phyloP scores from a whole-genome alignment of 2,329 filamentous ascomycete species.

The Penicillium rolfsii region DNA sequence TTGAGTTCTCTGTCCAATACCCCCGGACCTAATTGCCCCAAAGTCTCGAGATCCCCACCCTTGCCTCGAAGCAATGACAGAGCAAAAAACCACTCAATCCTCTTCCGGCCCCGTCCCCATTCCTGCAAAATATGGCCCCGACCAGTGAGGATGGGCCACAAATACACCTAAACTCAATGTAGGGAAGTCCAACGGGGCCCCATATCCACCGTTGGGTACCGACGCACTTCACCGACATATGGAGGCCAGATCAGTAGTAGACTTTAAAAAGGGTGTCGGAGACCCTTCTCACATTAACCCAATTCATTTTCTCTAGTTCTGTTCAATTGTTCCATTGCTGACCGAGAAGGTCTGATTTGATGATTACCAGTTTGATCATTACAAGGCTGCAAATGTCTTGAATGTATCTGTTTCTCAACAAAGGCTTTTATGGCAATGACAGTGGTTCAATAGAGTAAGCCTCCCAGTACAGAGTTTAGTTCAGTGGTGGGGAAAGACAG shows the following conservation, averaged over 20 bases:
- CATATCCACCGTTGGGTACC: conserved; percentile 25
- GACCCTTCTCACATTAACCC: neutral
- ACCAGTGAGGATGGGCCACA: conserved; percentile 19
- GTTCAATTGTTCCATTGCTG: neutral
- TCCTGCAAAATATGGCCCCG: conserved; percentile 4
- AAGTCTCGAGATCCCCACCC: too few relatives aligned
- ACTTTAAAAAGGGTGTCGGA: conserved; percentile 10
- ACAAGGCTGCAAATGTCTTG: neutral
- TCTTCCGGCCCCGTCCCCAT: conserved; percentile 4
- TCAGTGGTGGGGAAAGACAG: neutral
- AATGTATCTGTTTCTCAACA: conserved; percentile 1
- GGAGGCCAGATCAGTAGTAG: neutral
- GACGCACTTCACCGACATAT: conserved; percentile 15
- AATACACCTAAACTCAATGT: conserved; percentile 13
- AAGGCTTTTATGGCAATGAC: conserved; percentile 5
- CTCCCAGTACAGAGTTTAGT: conserved; percentile 18
- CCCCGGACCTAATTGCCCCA: neutral
- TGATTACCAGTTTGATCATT: neutral
- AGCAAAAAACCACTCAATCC: neutral
- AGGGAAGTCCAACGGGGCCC: conserved; percentile 20
- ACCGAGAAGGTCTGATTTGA: neutral
- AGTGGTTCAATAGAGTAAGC: conserved; percentile 6
- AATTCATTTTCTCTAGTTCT: neutral
- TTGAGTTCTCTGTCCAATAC: neutral
- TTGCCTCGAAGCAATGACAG: neutral